Evolutionary conservation across 2,329 filamentous ascomycete species (phyloP), one percentile per base, ranked within the genome.

Genomic region (Sclerotinia spermophila): DNA sequence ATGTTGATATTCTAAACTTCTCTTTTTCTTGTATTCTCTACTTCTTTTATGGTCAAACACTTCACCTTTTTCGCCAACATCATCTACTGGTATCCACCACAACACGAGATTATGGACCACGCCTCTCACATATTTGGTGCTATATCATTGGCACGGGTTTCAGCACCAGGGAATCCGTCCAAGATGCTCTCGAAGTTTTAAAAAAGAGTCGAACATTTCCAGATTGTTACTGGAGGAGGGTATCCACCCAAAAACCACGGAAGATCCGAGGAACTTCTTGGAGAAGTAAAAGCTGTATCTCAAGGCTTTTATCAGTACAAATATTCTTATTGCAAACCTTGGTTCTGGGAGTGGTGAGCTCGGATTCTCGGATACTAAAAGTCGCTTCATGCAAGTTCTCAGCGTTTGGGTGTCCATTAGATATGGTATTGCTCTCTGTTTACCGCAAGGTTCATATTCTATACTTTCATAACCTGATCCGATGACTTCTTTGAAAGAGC

Each of bases 401-500:
- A 35, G 27, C n/a, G 69, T 15, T 38, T 72, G 24, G 53, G 53
- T 5, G 30, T 67, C 38, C 30, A 67, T 1, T 38, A 67, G 53
- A 68, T 71, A 27, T 27, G 13, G 35, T 59, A 17, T 10, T 27
- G n/a, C 8, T 27, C 0, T 27, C 0, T 17, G 8, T 24, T n/a
- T 40, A 19, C 11, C 7, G 1, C 4, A 40, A 59, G 56, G 24
- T 59, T 6, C 27, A 68, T 21, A 35, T 59, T 17, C 30, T 68
- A 24, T 45, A 60, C 40, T 56, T 24, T n/a, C 72, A 73, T 71
- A 42, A 7, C 71, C 75, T n/a, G 76, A 78, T 67, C 62, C 53
- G 7, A 30, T 59, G n/a, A 78, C 74, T 30, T 72, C 74, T 1
- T 56, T 77, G 0, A 71, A 71, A 38, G 74, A 76, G 11, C 76